Conservation (phyloP, 2,329 filamentous ascomycete genomes). For the Colletotrichum incanum region DNA sequence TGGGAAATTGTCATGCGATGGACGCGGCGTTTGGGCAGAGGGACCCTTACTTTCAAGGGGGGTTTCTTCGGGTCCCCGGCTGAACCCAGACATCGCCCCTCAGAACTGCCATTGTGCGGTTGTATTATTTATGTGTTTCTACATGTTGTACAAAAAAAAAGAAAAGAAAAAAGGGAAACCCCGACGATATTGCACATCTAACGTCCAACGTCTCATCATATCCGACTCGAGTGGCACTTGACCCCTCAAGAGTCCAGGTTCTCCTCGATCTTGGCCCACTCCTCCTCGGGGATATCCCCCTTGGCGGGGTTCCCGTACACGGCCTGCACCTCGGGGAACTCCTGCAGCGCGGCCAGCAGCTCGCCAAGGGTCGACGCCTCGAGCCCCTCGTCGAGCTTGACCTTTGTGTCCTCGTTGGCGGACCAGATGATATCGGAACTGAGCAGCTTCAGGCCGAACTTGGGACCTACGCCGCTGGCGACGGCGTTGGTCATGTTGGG, state of each 20-base stretch:
- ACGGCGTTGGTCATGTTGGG: constrained; percentile 43
- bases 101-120: constrained; percentile 26
- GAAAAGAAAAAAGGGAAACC: background rate
- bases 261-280: constrained; percentile 69
- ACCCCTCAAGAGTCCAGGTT: constrained; percentile 54
- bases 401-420: constrained; percentile 84
- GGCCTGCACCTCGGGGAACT: constrained; percentile 81
- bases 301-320: constrained; percentile 81
- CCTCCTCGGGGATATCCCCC: constrained; percentile 66
- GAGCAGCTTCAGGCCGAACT: constrained; percentile 77
- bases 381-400: constrained; percentile 72
- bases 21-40: constrained; percentile 34
- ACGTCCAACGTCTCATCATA: background rate
- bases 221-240: background rate
- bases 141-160: constrained; percentile 37
- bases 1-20: constrained; percentile 29
- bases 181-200: background rate
- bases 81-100: constrained; percentile 34
- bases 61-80: constrained; percentile 9
- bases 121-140: constrained; percentile 35
- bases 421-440: constrained; percentile 89
- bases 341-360: constrained; percentile 73
- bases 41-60: constrained; percentile 9
- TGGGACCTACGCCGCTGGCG: constrained; percentile 46
- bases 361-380: constrained; percentile 71